phyloP scores from a whole-genome alignment of 192 early-diverging fungal species.

The Coemansia sp. region DNA sequence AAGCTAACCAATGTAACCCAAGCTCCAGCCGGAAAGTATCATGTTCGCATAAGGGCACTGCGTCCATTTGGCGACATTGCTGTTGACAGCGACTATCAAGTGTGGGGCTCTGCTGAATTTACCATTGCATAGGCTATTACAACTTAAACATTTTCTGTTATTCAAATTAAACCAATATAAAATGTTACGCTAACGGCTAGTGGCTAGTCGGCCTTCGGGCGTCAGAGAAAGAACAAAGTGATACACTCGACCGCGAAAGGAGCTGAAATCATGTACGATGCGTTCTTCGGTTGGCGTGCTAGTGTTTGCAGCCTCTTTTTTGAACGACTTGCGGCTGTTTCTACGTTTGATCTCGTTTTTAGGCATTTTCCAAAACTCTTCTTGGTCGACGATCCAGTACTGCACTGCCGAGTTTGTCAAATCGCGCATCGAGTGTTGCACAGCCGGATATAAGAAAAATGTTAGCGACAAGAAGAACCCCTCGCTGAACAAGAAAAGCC shows the following conservation, averaged over 20 bases:
- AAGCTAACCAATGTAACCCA: not conserved
- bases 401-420: constrained; percentile 40
- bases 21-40: constrained; percentile 42
- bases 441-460: constrained; percentile 50
- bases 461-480: constrained; percentile 39
- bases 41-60: constrained; percentile 28
- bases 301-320: constrained; percentile 2
- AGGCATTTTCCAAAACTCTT: constrained; percentile 46
- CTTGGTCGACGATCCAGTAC: constrained; percentile 55
- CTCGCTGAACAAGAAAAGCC: constrained; percentile 33
- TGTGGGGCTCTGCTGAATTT: constrained; percentile 43
- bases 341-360: constrained; percentile 15
- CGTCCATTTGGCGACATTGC: constrained; percentile 38
- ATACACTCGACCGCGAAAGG: constrained; percentile 33
- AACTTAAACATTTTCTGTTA: not conserved
- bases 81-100: constrained; percentile 37
- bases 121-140: constrained; percentile 12
- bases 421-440: constrained; percentile 47
- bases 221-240: constrained; percentile 37
- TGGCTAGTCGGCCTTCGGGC: constrained; percentile 35
- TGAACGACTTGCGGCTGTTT: not conserved
- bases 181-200: constrained; percentile 1
- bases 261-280: constrained; percentile 37
- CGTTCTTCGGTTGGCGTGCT: constrained; percentile 20
- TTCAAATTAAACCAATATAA: not conserved